Evolutionary conservation across 2,329 filamentous ascomycete genomes (phyloP).

Genomic region (Microdochium bolleyi): DNA sequence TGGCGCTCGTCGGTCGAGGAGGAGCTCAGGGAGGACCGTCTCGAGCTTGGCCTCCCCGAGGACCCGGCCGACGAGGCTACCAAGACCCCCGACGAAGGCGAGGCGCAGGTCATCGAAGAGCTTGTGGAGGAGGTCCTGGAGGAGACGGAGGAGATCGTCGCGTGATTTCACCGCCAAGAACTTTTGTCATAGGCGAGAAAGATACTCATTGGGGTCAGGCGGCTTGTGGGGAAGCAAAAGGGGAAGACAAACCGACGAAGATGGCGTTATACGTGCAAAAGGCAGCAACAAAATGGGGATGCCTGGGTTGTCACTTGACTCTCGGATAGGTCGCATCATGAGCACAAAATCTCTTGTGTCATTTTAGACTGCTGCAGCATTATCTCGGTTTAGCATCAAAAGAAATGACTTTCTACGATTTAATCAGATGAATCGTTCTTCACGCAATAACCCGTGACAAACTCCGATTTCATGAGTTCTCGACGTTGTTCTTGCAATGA

Average conservation of each 20-base stretch:
- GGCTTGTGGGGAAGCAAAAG: background rate
- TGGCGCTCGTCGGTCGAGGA: slow-evolving; percentile 72
- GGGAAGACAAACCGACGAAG: background rate
- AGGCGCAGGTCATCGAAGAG: slow-evolving; percentile 80
- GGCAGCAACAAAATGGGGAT: background rate
- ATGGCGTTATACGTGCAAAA: background rate
- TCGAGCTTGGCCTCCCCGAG: slow-evolving; percentile 56
- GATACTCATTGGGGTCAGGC: background rate
- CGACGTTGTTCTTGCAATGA: too few relatives aligned
- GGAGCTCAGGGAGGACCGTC: slow-evolving; percentile 65
- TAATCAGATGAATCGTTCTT: background rate
- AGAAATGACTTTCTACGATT: background rate
- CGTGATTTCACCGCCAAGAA: slow-evolving; percentile 7
- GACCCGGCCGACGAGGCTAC: slow-evolving; percentile 56
- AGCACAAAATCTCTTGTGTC: background rate
- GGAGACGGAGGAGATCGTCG: slow-evolving; percentile 73
- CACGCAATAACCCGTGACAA: background rate
- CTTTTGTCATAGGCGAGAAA: slow-evolving; percentile 1
- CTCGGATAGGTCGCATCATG: background rate
- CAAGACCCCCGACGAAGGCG: slow-evolving; percentile 52
- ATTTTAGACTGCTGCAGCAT: background rate
- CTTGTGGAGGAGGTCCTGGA: slow-evolving; percentile 76
- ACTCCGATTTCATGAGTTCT: too few relatives aligned
- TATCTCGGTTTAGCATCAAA: background rate
- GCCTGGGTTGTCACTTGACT: background rate